Base-by-base conservation (phyloP, 2,329 filamentous ascomycete genomes). In the Penicillium sumatraense region DNA sequence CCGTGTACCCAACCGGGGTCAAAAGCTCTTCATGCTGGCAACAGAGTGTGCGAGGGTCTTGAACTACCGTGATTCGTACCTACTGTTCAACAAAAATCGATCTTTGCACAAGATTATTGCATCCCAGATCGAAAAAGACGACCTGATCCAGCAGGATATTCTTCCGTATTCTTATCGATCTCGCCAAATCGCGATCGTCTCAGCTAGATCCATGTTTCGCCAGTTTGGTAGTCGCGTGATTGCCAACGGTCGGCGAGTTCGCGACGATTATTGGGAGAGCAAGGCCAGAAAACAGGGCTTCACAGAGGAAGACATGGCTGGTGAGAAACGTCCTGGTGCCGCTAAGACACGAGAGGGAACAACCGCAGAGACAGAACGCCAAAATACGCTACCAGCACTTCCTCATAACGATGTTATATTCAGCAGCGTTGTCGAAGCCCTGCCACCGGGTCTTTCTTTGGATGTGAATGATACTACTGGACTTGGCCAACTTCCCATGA, bases 241-340 rank as follows among this genome's bases (percentile, higher is more conserved):
- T 61, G 86, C 90, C 31, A 90, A 93, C 68, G 95, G 95, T 29
- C 85, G 93, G 59, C 84, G 95, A 54, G 95, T 99, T 38, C 88
- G 95, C 47, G 95, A 99, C 75, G 95, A 99, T 72, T 99, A 99
- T 76, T 99, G 95, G 95, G 95, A 98, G 75, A 90, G 89, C 69
- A 98, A 98, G 76, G 95, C 95, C 7, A 85, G 90, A 45, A 99
- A 98, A 76, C 95, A 99, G 75, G 95, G 95, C 10, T 99, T 99
- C 71, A 99, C 95, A 1, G 95, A 99, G 73, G 92, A 96, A 60
- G 95, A 99, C 74, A 83, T 93, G 48, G 95, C 95, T 3, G 95
- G 95, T 36, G 95, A 99, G 77, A 98, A 99, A 80, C 84, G 95
- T 61, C 95, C 95, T 5, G 95, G 95, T 51, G 93, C 90, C 35